These are phyloP conservation scores for Fraxinus pennsylvanica DNA, from an alignment of 257 asterid species.

Conservation along the genomic window DNA sequence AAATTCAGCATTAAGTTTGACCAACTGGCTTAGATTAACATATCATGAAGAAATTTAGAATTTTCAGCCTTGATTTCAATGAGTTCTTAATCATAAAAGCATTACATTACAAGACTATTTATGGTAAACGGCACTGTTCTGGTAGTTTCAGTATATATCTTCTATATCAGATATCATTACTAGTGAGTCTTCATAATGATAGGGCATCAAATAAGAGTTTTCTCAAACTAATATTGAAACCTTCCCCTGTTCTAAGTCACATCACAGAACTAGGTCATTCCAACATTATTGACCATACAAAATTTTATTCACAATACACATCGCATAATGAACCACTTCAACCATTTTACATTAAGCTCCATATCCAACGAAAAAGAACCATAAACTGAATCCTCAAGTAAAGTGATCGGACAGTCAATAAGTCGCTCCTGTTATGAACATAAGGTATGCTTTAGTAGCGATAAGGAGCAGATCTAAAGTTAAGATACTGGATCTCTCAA, in stretches of 20 bases:
- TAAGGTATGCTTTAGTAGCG: background rate
- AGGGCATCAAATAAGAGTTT: slow-evolving; percentile 6
- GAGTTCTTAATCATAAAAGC: slow-evolving; percentile 1
- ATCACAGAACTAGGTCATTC: slow-evolving; percentile 7
- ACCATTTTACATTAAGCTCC: background rate
- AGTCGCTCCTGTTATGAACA: background rate
- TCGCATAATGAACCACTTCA: slow-evolving; percentile 1
- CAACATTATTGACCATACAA: slow-evolving; percentile 10
- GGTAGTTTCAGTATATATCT: background rate
- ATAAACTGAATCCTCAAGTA: background rate
- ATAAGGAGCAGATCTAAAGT: background rate
- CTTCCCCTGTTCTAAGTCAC: slow-evolving; percentile 12
- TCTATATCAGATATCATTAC: slow-evolving; percentile 6
- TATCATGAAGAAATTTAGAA: background rate
- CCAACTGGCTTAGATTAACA: background rate
- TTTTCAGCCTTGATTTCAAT: background rate
- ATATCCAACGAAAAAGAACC: slow-evolving; percentile 11
- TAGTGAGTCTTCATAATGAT: slow-evolving; percentile 1
- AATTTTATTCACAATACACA: background rate
- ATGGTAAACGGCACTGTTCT: background rate
- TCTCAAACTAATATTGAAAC: slow-evolving; percentile 12
- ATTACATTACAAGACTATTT: background rate
- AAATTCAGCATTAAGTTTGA: background rate
- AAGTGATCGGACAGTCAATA: slow-evolving; percentile 1
- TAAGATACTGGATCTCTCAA: slow-evolving; percentile 2